These are phyloP conservation scores for Oryza punctata DNA, from an alignment of 176 grass and related monocot genomes.

Conservation along the genomic window DNA sequence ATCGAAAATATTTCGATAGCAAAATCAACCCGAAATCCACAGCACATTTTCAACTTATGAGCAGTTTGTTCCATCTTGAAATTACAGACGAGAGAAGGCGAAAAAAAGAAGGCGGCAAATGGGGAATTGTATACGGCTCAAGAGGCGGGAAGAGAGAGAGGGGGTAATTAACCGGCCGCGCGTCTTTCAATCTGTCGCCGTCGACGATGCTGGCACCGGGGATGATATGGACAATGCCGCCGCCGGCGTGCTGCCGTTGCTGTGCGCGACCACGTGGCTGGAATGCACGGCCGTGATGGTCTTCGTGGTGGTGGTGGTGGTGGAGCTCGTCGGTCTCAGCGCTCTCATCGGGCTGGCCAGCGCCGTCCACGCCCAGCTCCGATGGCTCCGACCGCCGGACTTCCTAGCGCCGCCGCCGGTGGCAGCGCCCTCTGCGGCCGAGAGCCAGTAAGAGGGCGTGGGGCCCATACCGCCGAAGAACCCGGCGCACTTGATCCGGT, in stretches of 20 bases:
- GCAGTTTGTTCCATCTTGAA: slow-evolving; percentile 30
- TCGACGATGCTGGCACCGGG: slow-evolving; percentile 8
- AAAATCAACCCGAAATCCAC: slow-evolving; percentile 30
- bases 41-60: slow-evolving; percentile 35
- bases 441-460: slow-evolving; percentile 66
- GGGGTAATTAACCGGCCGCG: background rate
- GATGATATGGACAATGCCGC: slow-evolving; percentile 41
- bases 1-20: background rate
- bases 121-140: slow-evolving; percentile 19
- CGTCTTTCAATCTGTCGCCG: slow-evolving; percentile 5
- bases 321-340: slow-evolving; percentile 51
- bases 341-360: slow-evolving; percentile 86
- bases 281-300: slow-evolving; percentile 44
- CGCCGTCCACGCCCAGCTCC: slow-evolving; percentile 75
- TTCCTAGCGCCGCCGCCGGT: slow-evolving; percentile 28
- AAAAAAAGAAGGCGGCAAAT: background rate
- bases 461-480: slow-evolving; percentile 64
- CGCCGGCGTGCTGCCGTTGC: slow-evolving; percentile 35
- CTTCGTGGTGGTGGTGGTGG: slow-evolving; percentile 60
- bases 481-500: slow-evolving; percentile 65
- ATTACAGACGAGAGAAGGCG: slow-evolving; percentile 3
- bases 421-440: slow-evolving; percentile 40
- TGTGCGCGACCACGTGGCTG: slow-evolving; percentile 11
- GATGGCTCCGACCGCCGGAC: slow-evolving; percentile 29
- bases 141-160: background rate